These are phyloP conservation scores for Neoboletus magnificus DNA, from an alignment of 768 basidiomycete species.

Conservation along the genomic window DNA sequence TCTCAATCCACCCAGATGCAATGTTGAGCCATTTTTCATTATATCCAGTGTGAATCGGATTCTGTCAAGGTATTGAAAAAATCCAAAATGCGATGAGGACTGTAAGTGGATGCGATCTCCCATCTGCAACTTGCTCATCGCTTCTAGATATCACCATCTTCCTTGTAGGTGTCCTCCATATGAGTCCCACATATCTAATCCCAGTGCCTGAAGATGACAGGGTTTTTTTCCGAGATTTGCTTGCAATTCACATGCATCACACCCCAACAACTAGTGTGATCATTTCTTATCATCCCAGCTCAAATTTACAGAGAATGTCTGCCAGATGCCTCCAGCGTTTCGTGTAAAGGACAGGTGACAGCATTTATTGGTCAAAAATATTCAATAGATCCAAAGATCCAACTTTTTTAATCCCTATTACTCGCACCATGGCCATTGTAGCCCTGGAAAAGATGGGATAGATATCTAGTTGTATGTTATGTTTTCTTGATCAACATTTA, in stretches of 20 bases:
- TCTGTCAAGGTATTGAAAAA: constrained; percentile 61
- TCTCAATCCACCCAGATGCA: constrained; percentile 37
- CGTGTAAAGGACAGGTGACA: constrained; percentile 28
- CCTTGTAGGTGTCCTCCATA: constrained; percentile 23
- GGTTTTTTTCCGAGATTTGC: constrained; percentile 41
- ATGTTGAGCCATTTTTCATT: constrained; percentile 64
- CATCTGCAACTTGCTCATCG: constrained; percentile 2
- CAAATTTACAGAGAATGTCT: constrained; percentile 23
- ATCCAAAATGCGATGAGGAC: constrained; percentile 39
- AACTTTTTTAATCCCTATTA: too few species aligned
- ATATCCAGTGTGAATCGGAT: constrained; percentile 65
- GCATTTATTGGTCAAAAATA: constrained; percentile 36
- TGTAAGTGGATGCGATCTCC: constrained; percentile 44
- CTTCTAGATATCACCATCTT: constrained; percentile 48
- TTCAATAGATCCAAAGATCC: constrained; percentile 39
- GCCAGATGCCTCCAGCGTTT: constrained; percentile 29
- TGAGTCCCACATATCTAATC: neutral
- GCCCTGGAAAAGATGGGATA: too few species aligned
- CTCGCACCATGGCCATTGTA: too few species aligned
- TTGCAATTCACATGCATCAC: constrained; percentile 52
- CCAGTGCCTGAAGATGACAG: constrained; percentile 7
- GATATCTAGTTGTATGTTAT: too few species aligned
- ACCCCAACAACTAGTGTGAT: constrained; percentile 24
- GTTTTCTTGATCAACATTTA: too few species aligned
- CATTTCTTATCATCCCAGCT: constrained; percentile 32